Conservation (phyloP, 2,329 filamentous ascomycete species). For the Pseudofabraea citricarpa region DNA sequence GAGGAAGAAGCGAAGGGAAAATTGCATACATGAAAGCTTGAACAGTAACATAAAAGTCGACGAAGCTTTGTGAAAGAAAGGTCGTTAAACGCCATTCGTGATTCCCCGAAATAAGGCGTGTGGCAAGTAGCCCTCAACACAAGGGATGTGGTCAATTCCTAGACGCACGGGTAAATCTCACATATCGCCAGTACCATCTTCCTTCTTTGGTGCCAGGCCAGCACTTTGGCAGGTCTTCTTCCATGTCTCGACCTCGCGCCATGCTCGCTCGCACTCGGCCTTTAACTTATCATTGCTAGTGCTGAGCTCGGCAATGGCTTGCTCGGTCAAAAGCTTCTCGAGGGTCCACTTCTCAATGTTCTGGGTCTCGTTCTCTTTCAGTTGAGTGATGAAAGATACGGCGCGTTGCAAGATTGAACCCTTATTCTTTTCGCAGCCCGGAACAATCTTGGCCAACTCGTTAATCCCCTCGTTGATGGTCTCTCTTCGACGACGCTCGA, state of each 20-base stretch:
- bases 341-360: slow-evolving; percentile 94
- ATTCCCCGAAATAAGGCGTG: no score
- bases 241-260: slow-evolving; percentile 74
- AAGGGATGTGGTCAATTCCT: no score
- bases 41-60: no score
- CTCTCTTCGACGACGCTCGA: slow-evolving; percentile 92
- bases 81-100: no score
- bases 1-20: not conserved
- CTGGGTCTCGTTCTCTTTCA: slow-evolving; percentile 89
- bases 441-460: slow-evolving; percentile 94
- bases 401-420: slow-evolving; percentile 91
- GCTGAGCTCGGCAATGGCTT: slow-evolving; percentile 83
- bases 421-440: slow-evolving; percentile 98
- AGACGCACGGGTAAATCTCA: no score
- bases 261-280: slow-evolving; percentile 71
- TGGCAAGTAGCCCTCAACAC: no score
- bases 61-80: no score
- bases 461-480: slow-evolving; percentile 99
- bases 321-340: slow-evolving; percentile 84
- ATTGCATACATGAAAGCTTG: not conserved
- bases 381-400: slow-evolving; percentile 88
- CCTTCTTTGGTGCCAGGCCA: slow-evolving; percentile 45
- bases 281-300: slow-evolving; percentile 84
- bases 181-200: slow-evolving; percentile 30
- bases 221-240: slow-evolving; percentile 63